A percentile compares a stretch with the other conserved stretches of the same genome.
phyloP scores from a whole-genome alignment of 2,329 filamentous ascomycete genomes.

The Samsoniella hepiali region DNA sequence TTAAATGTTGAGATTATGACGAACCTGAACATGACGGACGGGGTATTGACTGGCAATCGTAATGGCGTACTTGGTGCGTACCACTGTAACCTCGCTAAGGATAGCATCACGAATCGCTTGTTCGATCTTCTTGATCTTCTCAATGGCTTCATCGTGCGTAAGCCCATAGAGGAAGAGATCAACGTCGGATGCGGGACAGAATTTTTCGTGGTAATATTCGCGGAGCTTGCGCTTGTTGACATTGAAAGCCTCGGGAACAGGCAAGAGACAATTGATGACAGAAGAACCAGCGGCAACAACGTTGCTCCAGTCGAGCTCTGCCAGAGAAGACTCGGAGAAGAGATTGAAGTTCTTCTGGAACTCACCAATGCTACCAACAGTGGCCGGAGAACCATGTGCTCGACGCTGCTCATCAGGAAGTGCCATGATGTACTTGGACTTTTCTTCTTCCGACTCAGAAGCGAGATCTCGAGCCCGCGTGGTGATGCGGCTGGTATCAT shows the following conservation, averaged over 20 bases:
- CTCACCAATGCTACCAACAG: constrained; percentile 63
- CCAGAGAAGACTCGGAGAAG: constrained; percentile 75
- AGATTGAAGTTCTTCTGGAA: constrained; percentile 78
- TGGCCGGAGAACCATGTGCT: constrained; percentile 59
- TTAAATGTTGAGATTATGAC: background rate
- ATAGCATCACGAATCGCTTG: constrained; percentile 70
- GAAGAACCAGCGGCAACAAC: constrained; percentile 78
- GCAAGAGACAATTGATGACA: constrained; percentile 74
- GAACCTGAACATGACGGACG: constrained; percentile 69
- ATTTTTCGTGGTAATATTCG: constrained; percentile 76
- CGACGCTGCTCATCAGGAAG: constrained; percentile 61
- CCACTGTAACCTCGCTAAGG: constrained; percentile 76
- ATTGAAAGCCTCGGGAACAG: constrained; percentile 61
- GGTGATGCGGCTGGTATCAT: constrained; percentile 54
- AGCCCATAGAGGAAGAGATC: constrained; percentile 83
- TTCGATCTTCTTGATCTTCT: constrained; percentile 84
- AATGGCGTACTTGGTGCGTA: constrained; percentile 82
- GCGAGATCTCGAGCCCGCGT: constrained; percentile 59
- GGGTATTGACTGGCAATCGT: constrained; percentile 84
- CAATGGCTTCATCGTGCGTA: constrained; percentile 70
- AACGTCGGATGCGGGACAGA: constrained; percentile 81
- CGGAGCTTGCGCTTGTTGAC: constrained; percentile 60
- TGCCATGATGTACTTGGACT: constrained; percentile 66
- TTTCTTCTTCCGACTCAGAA: constrained; percentile 57
- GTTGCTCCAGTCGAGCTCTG: constrained; percentile 77